Percentiles rank a stretch among this genome's conserved stretches.
phyloP scores from a whole-genome alignment of 805 yeast species.

The Myxozyma lipomycoides region DNA sequence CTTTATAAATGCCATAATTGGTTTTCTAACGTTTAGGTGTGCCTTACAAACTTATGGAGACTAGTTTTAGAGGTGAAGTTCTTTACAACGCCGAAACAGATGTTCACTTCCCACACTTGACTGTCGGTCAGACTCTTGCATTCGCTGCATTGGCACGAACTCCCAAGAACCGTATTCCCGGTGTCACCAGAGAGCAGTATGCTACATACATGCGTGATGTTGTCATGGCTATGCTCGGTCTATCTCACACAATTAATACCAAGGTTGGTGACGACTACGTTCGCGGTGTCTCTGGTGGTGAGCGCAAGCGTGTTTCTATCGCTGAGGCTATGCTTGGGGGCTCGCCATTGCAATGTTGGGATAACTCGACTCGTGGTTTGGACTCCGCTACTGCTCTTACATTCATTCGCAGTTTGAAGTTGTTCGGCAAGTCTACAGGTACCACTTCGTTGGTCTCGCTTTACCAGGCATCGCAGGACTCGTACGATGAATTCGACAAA shows the following conservation, averaged over 20 bases:
- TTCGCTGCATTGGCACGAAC: slow-evolving; percentile 55
- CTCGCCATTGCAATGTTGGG: slow-evolving; percentile 55
- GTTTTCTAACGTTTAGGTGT: slow-evolving; percentile 31
- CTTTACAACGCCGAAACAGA: slow-evolving; percentile 64
- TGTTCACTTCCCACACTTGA: slow-evolving; percentile 57
- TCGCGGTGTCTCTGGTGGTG: slow-evolving; percentile 60
- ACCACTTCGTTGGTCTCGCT: slow-evolving; percentile 61
- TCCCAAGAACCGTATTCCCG: slow-evolving; percentile 53
- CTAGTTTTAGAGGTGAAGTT: slow-evolving; percentile 56
- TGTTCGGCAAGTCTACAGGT: slow-evolving; percentile 48
- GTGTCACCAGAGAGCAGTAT: slow-evolving; percentile 48
- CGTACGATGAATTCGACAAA: slow-evolving; percentile 53
- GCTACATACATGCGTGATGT: slow-evolving; percentile 50
- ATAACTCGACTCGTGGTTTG: slow-evolving; percentile 68
- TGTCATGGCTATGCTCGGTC: slow-evolving; percentile 46
- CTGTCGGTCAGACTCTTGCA: slow-evolving; percentile 57
- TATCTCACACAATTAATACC: slow-evolving; percentile 43
- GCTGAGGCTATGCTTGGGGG: slow-evolving; percentile 49
- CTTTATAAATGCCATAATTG: too few relatives aligned
- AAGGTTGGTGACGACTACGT: slow-evolving; percentile 47
- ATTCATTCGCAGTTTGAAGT: slow-evolving; percentile 55
- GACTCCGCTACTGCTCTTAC: slow-evolving; percentile 69
- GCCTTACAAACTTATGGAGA: slow-evolving; percentile 44
- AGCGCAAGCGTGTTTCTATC: slow-evolving; percentile 53
- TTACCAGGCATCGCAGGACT: slow-evolving; percentile 55